Base-by-base conservation (phyloP, 768 basidiomycete species). In the Candolleomyces efflorescens region DNA sequence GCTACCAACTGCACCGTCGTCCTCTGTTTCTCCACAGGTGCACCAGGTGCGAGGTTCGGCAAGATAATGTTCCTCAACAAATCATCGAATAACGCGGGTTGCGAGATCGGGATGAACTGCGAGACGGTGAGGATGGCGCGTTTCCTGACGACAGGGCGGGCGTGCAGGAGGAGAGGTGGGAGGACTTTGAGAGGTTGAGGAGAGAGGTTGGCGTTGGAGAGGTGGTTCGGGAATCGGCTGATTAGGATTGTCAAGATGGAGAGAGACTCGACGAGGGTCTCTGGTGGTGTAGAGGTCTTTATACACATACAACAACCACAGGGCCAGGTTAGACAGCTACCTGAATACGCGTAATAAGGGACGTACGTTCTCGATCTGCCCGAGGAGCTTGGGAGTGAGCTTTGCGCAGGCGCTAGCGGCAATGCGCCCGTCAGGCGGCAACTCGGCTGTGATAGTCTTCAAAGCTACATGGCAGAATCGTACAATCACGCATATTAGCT, bases 391-490 rank as follows among this genome's bases (percentile, higher is more conserved):
- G 7, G 93, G 90, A 1, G 90, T 86, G 50, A 98, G 76, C 73
- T 90, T 94, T 45, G 85, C 84, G 65, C 92, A 93, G 36, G 90
- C 90, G 43, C 86, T 86, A 1, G 78, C 78, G 0, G 89, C 89
- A 56, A 95, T 85, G 65, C 85, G 87, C 53, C 90, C 87, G 62
- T 90, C 90, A 5, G 84, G 82, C 9, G 92, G 90, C 51, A 98
- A 78, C 71, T 98, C 94, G 17, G 88, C 82, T 3, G 94, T 94
- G 63, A 98, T 94, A 3, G 94, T 96, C 75, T 98, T 98, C 57
- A 99, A 77, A 4, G 94, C 96, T 95, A 64, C 27, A 39, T 13
- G 36, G 45, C n/a, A 48, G n/a, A n/a, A n/a, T n/a, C n/a, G n/a
- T n/a, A n/a, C n/a, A n/a, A n/a, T n/a, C 18, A 48, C 39, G 23